Percentiles rank a stretch among this genome's conserved stretches.
Evolutionary conservation across 2,329 filamentous ascomycete species (phyloP).

Genomic region (Lachnellula hyalina): DNA sequence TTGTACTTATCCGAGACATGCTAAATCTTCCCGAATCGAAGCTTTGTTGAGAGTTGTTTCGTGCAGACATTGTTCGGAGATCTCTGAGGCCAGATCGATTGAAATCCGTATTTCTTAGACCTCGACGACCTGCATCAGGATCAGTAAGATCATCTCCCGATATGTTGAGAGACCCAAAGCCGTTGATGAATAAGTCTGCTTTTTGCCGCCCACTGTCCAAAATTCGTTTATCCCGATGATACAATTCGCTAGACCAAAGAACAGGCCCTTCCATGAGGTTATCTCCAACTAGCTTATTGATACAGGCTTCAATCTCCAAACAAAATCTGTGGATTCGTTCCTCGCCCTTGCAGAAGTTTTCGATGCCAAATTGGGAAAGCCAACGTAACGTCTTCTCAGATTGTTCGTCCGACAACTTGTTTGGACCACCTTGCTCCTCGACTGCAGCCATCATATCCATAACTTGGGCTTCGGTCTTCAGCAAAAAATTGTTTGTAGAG

Average conservation of each 20-base stretch:
- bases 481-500: conserved; percentile 51
- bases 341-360: conserved; percentile 92
- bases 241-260: conserved; percentile 88
- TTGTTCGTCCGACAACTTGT: conserved; percentile 95
- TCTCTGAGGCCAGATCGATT: conserved; percentile 49
- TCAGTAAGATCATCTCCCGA: conserved; percentile 38
- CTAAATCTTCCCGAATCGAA: conserved; percentile 64
- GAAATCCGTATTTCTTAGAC: conserved; percentile 38
- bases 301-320: conserved; percentile 81
- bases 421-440: conserved; percentile 80
- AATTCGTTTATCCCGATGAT: conserved; percentile 65
- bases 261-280: conserved; percentile 80
- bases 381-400: conserved; percentile 78
- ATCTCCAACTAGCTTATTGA: conserved; percentile 79
- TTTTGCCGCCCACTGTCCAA: conserved; percentile 43
- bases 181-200: conserved; percentile 42
- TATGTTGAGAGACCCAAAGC: conserved; percentile 42
- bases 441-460: conserved; percentile 81
- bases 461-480: conserved; percentile 77
- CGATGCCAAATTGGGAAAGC: conserved; percentile 74
- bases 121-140: conserved; percentile 24
- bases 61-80: conserved; percentile 51
- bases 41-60: conserved; percentile 64
- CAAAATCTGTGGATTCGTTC: conserved; percentile 92
- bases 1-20: conserved; percentile 50